A percentile compares a stretch with the other conserved stretches of the same genome.
Conservation (phyloP, 164 flowering plant genomes). For the Echeveria elegans region DNA sequence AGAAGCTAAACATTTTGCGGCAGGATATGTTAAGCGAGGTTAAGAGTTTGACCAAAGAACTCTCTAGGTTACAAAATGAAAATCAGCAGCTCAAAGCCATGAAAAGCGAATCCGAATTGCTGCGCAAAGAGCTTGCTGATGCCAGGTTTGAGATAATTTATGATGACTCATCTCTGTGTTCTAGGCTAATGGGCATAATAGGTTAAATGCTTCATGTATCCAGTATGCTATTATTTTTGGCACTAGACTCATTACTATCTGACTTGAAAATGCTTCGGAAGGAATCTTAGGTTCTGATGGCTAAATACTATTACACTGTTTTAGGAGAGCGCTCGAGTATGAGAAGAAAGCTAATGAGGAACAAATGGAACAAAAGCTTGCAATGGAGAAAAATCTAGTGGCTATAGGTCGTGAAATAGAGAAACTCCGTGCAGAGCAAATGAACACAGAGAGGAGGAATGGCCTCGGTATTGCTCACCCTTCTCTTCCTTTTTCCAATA, state of each 20-base stretch:
- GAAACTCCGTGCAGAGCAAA: constrained; percentile 46
- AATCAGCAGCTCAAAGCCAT: constrained; percentile 42
- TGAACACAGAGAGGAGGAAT: constrained; percentile 30
- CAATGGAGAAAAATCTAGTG: constrained; percentile 58
- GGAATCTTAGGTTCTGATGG: not conserved
- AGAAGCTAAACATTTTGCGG: constrained; percentile 33
- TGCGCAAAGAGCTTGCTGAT: constrained; percentile 46
- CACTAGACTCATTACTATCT: not conserved
- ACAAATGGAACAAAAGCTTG: constrained; percentile 40
- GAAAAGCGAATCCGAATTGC: constrained; percentile 41
- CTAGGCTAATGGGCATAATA: constrained; percentile 1
- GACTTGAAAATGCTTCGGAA: not conserved
- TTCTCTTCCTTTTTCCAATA: not conserved
- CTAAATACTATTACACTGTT: constrained; percentile 5
- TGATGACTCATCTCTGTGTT: not conserved
- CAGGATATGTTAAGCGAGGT: constrained; percentile 47
- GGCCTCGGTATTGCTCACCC: constrained; percentile 22
- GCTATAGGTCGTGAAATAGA: constrained; percentile 68
- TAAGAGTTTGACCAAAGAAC: constrained; percentile 37
- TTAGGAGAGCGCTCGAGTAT: constrained; percentile 51
- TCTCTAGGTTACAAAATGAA: constrained; percentile 34
- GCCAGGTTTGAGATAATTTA: constrained; percentile 36
- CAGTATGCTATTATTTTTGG: no score
- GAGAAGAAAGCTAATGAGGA: constrained; percentile 64
- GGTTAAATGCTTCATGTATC: not conserved